Evolutionary conservation across 192 early-diverging fungal species (phyloP), one percentile per base, ranked within the genome.

Genomic region (Linnemannia elongata): DNA sequence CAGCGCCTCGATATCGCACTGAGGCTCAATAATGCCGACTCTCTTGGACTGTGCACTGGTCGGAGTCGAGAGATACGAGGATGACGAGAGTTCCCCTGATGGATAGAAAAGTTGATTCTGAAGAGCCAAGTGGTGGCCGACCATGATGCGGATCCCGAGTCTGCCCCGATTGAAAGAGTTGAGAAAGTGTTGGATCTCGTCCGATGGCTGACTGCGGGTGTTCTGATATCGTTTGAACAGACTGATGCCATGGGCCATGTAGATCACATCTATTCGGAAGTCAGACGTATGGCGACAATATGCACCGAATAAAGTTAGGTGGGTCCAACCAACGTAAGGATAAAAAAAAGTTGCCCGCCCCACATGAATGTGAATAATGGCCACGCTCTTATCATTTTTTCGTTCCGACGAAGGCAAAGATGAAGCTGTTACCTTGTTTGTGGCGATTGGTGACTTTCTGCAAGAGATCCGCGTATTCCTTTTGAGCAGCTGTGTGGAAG

Each of bases 231-330:
- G 79, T 66, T 81, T 87, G 76, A 87, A 81, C 10, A 87, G 71
- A 66, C 68, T 87, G 44, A 87, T 87, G 9, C 85, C 85, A 47
- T 87, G 85, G 24, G 85, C 85, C 85, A 87, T 87, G 36, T 41
- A 81, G 1, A 87, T 60, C 13, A 87, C 80, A 71, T 87, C 85
- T 87, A 69, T 22, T 1, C 22, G 17, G 12, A 44, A 9, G 38
- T 20, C n/a, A 22, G n/a, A 9, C 18, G 44, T 44, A 49, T 35
- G 54, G 6, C 72, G 44, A 45, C 9, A 45, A 45, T 45, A 15
- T 45, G 44, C 2, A 30, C 20, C 47, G 35, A 39, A 38, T 33
- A 52, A 44, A 41, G 24, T 72, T 41, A 7, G 6, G 39, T 66
- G 52, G 71, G 30, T 57, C 54, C 27, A 41, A 30, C 54, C 27